These are phyloP conservation scores for Rhypophila decipiens DNA, from an alignment of 495 filamentous ascomycete genomes.

Conservation along the genomic window DNA sequence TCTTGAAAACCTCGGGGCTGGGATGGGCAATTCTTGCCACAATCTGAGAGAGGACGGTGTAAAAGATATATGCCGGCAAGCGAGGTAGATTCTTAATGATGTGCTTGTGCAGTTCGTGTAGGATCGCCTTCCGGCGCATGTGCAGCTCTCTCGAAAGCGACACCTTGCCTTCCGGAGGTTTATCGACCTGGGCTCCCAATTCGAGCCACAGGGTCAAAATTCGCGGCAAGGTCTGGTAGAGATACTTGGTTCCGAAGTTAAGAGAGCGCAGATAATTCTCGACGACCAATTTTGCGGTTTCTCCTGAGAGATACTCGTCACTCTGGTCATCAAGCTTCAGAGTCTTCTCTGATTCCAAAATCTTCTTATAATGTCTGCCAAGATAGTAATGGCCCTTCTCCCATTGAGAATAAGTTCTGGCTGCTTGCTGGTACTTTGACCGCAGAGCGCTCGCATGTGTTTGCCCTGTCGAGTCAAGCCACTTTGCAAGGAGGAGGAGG, in stretches of 20 bases:
- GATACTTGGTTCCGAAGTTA: constrained; percentile 83
- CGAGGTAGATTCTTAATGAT: constrained; percentile 66
- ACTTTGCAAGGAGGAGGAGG: constrained; percentile 86
- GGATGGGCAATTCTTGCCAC: constrained; percentile 87
- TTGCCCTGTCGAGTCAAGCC: constrained; percentile 88
- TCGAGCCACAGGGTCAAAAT: constrained; percentile 92
- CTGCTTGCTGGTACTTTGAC: constrained; percentile 69
- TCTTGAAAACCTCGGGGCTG: constrained; percentile 63
- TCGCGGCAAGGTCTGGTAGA: constrained; percentile 86
- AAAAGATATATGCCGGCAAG: constrained; percentile 82
- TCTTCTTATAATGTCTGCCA: constrained; percentile 94
- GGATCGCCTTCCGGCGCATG: constrained; percentile 49
- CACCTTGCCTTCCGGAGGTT: constrained; percentile 59
- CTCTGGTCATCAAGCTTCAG: constrained; percentile 60
- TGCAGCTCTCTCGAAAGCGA: constrained; percentile 56
- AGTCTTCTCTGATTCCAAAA: constrained; percentile 79
- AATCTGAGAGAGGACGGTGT: constrained; percentile 87
- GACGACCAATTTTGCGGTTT: constrained; percentile 80
- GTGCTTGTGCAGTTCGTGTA: constrained; percentile 64
- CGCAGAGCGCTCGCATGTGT: constrained; percentile 73
- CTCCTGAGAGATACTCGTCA: constrained; percentile 58
- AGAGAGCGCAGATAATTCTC: constrained; percentile 89
- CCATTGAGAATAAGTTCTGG: constrained; percentile 60
- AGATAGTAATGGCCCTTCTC: constrained; percentile 97
- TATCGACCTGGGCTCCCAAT: constrained; percentile 67